These are phyloP conservation scores for Mycosphaerella sp. DNA, from an alignment of 2,329 filamentous ascomycete genomes.

Conservation along the genomic window DNA sequence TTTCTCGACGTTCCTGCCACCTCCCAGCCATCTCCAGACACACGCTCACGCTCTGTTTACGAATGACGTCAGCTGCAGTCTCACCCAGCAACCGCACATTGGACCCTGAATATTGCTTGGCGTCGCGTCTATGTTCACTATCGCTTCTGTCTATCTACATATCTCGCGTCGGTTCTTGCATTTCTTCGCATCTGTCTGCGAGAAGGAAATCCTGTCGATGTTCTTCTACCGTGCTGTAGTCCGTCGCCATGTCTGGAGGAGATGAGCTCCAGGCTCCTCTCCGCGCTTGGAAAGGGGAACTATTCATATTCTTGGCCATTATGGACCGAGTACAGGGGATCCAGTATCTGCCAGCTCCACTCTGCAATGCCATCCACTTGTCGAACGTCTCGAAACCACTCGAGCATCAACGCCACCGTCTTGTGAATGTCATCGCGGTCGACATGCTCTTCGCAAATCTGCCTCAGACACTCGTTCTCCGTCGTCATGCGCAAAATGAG, in stretches of 20 bases:
- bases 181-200: background rate
- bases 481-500: slow-evolving; percentile 51
- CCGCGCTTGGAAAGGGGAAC: background rate
- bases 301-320: background rate
- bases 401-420: slow-evolving; percentile 49
- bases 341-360: slow-evolving; percentile 52
- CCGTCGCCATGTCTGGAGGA: background rate
- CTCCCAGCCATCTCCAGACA: background rate
- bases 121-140: too few species aligned
- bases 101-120: background rate
- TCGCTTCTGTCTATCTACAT: too few species aligned
- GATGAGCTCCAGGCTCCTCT: background rate
- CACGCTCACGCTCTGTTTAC: background rate
- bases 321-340: slow-evolving; percentile 36
- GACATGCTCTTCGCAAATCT: slow-evolving; percentile 48
- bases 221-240: background rate
- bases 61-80: background rate
- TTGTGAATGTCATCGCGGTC: slow-evolving; percentile 43
- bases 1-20: background rate
- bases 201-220: background rate
- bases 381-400: slow-evolving; percentile 55
- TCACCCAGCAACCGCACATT: background rate
- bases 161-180: background rate
- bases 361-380: slow-evolving; percentile 49
- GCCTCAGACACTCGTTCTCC: slow-evolving; percentile 46